These are phyloP conservation scores for Pterulicium gracile DNA, from an alignment of 1,284 basidiomycete species.

Conservation along the genomic window DNA sequence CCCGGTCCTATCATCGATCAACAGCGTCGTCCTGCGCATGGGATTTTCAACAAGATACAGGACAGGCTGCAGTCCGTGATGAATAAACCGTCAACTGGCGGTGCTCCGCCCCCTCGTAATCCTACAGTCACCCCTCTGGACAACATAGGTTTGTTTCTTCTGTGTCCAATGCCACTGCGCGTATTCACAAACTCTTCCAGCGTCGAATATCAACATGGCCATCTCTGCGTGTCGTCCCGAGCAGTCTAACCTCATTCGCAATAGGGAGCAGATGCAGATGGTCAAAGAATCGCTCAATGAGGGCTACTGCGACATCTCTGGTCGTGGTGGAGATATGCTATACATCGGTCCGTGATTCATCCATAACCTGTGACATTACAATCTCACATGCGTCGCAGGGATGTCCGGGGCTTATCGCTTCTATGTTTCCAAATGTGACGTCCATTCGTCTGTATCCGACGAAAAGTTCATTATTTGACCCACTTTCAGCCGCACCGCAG, in stretches of 20 bases:
- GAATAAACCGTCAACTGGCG: not conserved
- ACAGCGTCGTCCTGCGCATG: not conserved
- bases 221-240: slow-evolving; percentile 61
- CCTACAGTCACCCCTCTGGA: slow-evolving; percentile 4
- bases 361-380: not conserved
- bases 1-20: too few species aligned
- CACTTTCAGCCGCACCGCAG: slow-evolving; percentile 26
- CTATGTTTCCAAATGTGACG: not conserved
- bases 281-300: slow-evolving; percentile 71
- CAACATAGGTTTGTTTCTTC: not conserved
- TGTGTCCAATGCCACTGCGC: not conserved
- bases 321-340: slow-evolving; percentile 51
- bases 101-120: not conserved
- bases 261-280: slow-evolving; percentile 37
- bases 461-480: slow-evolving; percentile 3
- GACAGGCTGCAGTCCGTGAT: not conserved
- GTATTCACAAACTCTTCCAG: slow-evolving; percentile 21
- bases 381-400: not conserved
- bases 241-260: slow-evolving; percentile 15
- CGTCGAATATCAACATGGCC: slow-evolving; percentile 64
- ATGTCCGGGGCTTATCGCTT: not conserved
- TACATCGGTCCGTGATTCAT: slow-evolving; percentile 37
- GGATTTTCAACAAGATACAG: not conserved
- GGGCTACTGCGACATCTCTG: slow-evolving; percentile 77
- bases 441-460: not conserved